These are phyloP conservation scores for Mariannaea elegans DNA, from an alignment of 2,329 filamentous ascomycete genomes.

Conservation along the genomic window DNA sequence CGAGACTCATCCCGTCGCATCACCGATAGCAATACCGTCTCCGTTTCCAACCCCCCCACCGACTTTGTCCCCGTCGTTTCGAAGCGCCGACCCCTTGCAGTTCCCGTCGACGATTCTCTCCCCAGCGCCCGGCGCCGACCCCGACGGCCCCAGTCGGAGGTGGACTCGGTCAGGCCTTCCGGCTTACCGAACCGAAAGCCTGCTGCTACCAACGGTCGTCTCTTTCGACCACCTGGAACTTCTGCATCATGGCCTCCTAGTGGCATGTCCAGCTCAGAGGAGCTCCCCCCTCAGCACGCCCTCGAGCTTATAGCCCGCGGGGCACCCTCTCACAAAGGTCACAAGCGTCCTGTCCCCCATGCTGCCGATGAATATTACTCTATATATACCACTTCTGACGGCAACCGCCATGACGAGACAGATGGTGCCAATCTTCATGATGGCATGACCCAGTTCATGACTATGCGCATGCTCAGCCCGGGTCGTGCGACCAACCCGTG, in stretches of 20 bases:
- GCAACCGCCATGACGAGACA: slow-evolving; percentile 54
- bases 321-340: slow-evolving; percentile 64
- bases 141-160: slow-evolving; percentile 50
- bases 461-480: slow-evolving; percentile 56
- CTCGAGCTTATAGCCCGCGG: slow-evolving; percentile 67
- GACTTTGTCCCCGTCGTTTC: slow-evolving; percentile 44
- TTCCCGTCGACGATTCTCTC: slow-evolving; percentile 24
- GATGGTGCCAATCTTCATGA: slow-evolving; percentile 62
- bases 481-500: slow-evolving; percentile 62
- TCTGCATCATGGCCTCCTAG: slow-evolving; percentile 67
- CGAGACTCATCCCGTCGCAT: slow-evolving; percentile 27
- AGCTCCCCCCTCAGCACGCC: slow-evolving; percentile 62
- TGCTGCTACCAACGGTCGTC: slow-evolving; percentile 28
- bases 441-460: slow-evolving; percentile 67
- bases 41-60: slow-evolving; percentile 45
- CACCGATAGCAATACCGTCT: slow-evolving; percentile 29
- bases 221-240: slow-evolving; percentile 38
- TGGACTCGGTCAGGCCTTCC: slow-evolving; percentile 29
- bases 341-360: slow-evolving; percentile 63
- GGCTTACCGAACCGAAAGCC: slow-evolving; percentile 25
- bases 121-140: slow-evolving; percentile 50
- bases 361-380: slow-evolving; percentile 64
- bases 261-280: slow-evolving; percentile 57
- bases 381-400: slow-evolving; percentile 60
- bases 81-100: slow-evolving; percentile 25